A percentile compares a stretch with the other conserved stretches of the same genome.
These are phyloP conservation scores for Trichoderma harzianum DNA, from an alignment of 2,329 filamentous ascomycete species.

Conservation along the genomic window DNA sequence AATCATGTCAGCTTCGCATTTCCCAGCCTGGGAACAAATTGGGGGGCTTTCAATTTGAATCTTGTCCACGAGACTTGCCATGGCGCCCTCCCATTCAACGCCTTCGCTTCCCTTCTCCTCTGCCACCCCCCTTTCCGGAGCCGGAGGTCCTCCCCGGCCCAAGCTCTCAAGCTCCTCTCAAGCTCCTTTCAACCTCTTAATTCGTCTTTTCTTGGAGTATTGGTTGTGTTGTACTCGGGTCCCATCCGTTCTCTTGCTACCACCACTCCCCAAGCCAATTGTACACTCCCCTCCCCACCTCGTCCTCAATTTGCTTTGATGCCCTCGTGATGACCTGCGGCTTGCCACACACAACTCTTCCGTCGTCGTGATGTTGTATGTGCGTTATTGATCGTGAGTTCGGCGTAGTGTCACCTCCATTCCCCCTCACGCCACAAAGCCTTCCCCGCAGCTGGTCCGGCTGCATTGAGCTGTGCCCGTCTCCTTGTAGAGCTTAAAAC, in stretches of 20 bases:
- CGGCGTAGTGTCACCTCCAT: constrained; percentile 5
- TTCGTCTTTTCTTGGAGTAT: not conserved
- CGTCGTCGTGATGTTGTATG: constrained; percentile 13
- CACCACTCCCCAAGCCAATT: not conserved
- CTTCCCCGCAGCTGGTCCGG: constrained; percentile 8
- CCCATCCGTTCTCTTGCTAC: not conserved
- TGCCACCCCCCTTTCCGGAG: constrained; percentile 10
- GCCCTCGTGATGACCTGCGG: constrained; percentile 19
- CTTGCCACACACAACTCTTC: constrained; percentile 13
- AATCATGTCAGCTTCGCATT: not conserved
- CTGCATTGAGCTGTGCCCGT: not conserved
- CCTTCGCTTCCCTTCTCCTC: not conserved
- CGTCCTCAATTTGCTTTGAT: not conserved
- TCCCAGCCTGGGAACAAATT: constrained; percentile 5
- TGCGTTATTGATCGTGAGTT: constrained; percentile 11
- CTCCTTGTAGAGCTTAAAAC: constrained; percentile 15
- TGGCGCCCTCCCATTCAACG: not conserved
- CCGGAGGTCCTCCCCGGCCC: not conserved
- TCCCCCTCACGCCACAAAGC: constrained; percentile 15
- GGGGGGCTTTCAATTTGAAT: not conserved
- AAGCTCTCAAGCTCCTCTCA: not conserved
- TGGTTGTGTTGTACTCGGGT: not conserved
- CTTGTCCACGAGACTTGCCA: constrained; percentile 1
- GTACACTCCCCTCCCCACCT: not conserved
- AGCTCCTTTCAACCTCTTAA: not conserved